Conservation (phyloP, 2,329 filamentous ascomycete species). For the Zymoseptoria ardabiliae region DNA sequence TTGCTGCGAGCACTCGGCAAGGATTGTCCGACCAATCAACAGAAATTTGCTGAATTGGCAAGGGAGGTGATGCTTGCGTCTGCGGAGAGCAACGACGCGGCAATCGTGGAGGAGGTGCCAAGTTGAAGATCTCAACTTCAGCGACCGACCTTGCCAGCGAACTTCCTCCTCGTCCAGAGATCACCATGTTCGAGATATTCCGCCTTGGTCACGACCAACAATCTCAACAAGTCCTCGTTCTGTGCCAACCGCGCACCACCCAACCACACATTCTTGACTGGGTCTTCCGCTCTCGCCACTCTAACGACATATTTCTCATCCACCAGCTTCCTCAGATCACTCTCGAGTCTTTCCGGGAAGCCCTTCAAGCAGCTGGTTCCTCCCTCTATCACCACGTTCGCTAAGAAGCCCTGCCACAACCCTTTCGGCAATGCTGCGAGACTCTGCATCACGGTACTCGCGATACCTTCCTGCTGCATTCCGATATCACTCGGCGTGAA, state of each 20-base stretch:
- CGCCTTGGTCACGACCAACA: slow-evolving; percentile 69
- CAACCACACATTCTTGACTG: slow-evolving; percentile 74
- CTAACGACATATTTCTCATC: slow-evolving; percentile 68
- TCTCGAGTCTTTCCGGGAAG: slow-evolving; percentile 64
- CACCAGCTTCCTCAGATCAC: slow-evolving; percentile 26
- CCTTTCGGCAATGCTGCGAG: slow-evolving; percentile 69
- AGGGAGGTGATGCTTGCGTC: slow-evolving; percentile 11
- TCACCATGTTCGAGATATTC: slow-evolving; percentile 86
- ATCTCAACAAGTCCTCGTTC: slow-evolving; percentile 56
- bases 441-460: slow-evolving; percentile 75
- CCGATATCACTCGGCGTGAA: slow-evolving; percentile 84
- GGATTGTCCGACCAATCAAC: slow-evolving; percentile 20
- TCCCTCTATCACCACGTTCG: slow-evolving; percentile 83
- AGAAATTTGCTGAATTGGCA: slow-evolving; percentile 18
- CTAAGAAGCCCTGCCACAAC: slow-evolving; percentile 72
- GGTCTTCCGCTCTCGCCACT: slow-evolving; percentile 62
- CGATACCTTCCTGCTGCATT: slow-evolving; percentile 72
- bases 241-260: slow-evolving; percentile 73
- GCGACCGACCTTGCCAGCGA: slow-evolving; percentile 26
- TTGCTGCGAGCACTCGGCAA: slow-evolving; percentile 25
- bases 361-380: slow-evolving; percentile 75
- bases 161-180: slow-evolving; percentile 28
- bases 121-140: slow-evolving; percentile 13
- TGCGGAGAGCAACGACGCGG: slow-evolving; percentile 3
- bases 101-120: slow-evolving; percentile 2